Evolutionary conservation across 2,329 filamentous ascomycete genomes (phyloP).

Genomic region (Fusarium tricinctum): DNA sequence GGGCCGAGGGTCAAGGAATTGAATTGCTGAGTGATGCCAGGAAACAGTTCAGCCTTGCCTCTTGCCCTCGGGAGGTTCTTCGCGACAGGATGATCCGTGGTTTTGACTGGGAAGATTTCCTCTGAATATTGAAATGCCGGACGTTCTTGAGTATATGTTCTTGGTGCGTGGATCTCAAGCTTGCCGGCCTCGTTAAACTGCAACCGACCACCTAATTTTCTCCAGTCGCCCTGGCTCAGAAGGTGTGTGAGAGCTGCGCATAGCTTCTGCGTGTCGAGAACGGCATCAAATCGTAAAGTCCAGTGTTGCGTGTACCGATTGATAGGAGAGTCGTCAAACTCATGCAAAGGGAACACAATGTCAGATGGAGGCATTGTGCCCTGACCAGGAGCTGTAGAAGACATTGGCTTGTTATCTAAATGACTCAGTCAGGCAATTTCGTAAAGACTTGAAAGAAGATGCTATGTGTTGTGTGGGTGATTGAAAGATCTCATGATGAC

Average conservation of each 20-base stretch:
- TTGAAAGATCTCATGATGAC: background rate
- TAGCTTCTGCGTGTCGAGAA: background rate
- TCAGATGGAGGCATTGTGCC: background rate
- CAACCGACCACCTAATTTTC: constrained; percentile 7
- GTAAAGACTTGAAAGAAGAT: too few species aligned
- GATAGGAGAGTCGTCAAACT: constrained; percentile 11
- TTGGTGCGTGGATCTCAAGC: constrained; percentile 11
- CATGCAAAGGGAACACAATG: constrained; percentile 6
- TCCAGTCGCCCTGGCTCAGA: constrained; percentile 4
- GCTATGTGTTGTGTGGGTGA: background rate
- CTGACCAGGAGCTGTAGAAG: background rate
- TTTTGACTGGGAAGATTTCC: background rate
- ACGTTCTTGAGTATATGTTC: background rate
- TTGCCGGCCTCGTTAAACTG: constrained; percentile 1
- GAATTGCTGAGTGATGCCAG: constrained; percentile 2
- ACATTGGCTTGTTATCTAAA: background rate
- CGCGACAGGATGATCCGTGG: background rate
- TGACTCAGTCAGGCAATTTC: too few species aligned
- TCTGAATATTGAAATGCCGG: constrained; percentile 13
- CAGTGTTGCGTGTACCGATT: constrained; percentile 19
- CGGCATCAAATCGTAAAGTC: constrained; percentile 4
- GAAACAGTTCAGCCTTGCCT: constrained; percentile 2
- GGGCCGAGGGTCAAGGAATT: background rate
- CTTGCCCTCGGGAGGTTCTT: constrained; percentile 5
- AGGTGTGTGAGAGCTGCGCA: constrained; percentile 6